phyloP scores from a whole-genome alignment of 768 basidiomycete genomes.

The Russula lepida region DNA sequence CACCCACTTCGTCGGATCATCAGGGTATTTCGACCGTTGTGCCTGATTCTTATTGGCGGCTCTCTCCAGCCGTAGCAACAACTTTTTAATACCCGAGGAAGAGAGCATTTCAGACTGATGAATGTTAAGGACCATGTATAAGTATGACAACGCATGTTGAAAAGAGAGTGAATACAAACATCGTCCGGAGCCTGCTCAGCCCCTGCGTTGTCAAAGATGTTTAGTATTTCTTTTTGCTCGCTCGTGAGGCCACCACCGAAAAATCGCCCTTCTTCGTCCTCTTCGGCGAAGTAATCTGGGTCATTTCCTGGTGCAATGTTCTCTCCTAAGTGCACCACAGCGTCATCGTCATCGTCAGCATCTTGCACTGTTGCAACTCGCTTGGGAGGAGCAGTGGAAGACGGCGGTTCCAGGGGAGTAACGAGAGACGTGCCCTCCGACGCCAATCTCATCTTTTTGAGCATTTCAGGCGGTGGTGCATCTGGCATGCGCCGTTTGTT shows the following conservation, averaged over 20 bases:
- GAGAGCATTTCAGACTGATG: constrained; percentile 57
- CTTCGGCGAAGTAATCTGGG: constrained; percentile 84
- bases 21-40: constrained; percentile 88
- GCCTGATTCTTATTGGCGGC: constrained; percentile 93
- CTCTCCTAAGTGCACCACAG: constrained; percentile 25
- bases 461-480: constrained; percentile 69
- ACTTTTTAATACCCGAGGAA: constrained; percentile 59
- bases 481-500: constrained; percentile 71
- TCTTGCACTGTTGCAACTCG: constrained; percentile 55
- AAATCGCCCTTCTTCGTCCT: constrained; percentile 88
- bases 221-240: constrained; percentile 92
- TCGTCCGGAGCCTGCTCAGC: constrained; percentile 58
- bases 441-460: constrained; percentile 71
- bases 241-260: constrained; percentile 89
- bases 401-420: not conserved
- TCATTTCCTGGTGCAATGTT: constrained; percentile 80
- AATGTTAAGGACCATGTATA: not conserved
- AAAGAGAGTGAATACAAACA: constrained; percentile 37
- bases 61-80: constrained; percentile 76
- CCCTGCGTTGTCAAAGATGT: constrained; percentile 79
- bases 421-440: constrained; percentile 16
- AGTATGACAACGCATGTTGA: constrained; percentile 6
- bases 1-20: constrained; percentile 82
- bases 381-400: constrained; percentile 27
- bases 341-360: constrained; percentile 41